These are phyloP conservation scores for Nicotiana noctiflora DNA, from an alignment of 257 asterid species.

Conservation along the genomic window DNA sequence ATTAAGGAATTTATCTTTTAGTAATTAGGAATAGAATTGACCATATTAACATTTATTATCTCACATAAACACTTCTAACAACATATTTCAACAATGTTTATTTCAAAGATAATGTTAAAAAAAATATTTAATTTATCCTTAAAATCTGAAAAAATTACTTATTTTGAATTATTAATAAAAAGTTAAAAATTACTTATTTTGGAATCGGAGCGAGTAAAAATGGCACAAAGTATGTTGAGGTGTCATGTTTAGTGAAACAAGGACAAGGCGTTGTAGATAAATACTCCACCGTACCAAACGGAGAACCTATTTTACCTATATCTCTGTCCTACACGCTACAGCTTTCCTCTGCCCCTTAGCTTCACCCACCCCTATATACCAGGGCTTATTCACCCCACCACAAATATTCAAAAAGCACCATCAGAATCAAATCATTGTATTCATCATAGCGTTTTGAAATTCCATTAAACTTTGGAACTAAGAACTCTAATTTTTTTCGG, in stretches of 20 bases:
- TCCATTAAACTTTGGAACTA: background rate
- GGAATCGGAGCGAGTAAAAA: too few relatives aligned
- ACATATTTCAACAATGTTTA: too few relatives aligned
- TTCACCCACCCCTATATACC: background rate
- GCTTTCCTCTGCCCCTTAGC: background rate
- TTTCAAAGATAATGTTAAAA: too few relatives aligned
- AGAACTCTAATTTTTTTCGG: too few relatives aligned
- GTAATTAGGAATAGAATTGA: too few relatives aligned
- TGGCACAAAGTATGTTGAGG: background rate
- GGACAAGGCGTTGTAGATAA: background rate
- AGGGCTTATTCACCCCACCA: background rate
- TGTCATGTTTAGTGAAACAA: background rate
- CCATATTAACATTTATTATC: too few relatives aligned
- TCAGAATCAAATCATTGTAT: slow-evolving; percentile 22
- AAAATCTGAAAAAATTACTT: too few relatives aligned
- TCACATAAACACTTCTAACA: too few relatives aligned
- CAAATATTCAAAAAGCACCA: slow-evolving; percentile 3
- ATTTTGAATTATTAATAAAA: too few relatives aligned
- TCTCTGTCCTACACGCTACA: background rate
- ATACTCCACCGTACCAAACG: background rate
- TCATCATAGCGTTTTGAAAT: slow-evolving; percentile 19
- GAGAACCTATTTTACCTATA: background rate
- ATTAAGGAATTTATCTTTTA: too few relatives aligned
- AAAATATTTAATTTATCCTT: too few relatives aligned
- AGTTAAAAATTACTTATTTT: too few relatives aligned